Base-by-base conservation (phyloP, 2,329 filamentous ascomycete genomes). In the Trichothecium sympodiale region DNA sequence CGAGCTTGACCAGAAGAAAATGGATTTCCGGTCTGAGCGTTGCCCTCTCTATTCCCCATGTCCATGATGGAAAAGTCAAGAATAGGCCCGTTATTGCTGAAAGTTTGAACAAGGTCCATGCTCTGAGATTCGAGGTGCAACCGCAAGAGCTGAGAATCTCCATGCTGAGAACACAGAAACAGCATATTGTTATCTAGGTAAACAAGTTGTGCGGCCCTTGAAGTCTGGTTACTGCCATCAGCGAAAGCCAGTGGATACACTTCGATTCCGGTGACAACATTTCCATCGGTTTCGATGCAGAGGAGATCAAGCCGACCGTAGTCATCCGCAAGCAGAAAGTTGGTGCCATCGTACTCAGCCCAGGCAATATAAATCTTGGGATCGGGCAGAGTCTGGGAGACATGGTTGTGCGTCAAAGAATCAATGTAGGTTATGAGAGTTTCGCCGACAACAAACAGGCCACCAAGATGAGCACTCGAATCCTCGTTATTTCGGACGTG, bases 51-150 rank as follows among this genome's bases (percentile, higher is more conserved):
- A 46, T 86, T 88, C 1, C 88, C 89, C 69, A 96, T 83, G 50
- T 96, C 91, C 86, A 96, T 94, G 13, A 98, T 77, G 1, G 83
- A 80, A 47, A 98, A 95, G 53, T 98, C 91, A 28, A 96, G 62
- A 29, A 98, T 83, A 0, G 91, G 91, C 0, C 83, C 87, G 47
- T 96, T 85, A 51, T 94, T 98, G 4, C 54, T 53, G 13, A 61
- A 42, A 0, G 76, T 81, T 51, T 94, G 86, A 8, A 91, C 56
- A 4, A 88, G 57, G 33, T 79, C 66, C 40, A 88, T 65, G 0
- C 67, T 51, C 17, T 52, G 46, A 0, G 54, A 45, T 3, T 57
- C 47, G 5, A 60, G 42, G 15, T 62, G 70, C 23, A 80, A 65
- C 35, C 72, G 67, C 31, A 91, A 72, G 8, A 96, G 69, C 52